Evolutionary conservation across 2,329 filamentous ascomycete genomes (phyloP), one percentile per base, ranked within the genome.

Genomic region (Colletotrichum sp.): DNA sequence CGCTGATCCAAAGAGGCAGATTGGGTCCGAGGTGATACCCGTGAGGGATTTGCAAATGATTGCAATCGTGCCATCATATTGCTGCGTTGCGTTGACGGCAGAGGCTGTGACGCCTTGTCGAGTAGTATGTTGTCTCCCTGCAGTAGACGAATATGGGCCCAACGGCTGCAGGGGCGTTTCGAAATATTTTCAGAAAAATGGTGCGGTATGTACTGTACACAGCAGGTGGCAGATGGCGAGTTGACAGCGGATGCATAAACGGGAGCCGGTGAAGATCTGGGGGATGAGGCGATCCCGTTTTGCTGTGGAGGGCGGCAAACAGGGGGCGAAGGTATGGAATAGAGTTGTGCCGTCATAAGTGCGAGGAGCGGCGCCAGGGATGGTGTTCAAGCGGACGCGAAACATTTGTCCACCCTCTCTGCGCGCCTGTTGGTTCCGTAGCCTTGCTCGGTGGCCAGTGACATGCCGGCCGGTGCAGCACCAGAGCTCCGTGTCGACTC

Each of bases 201-300:
- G 64, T 28, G 56, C 26, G 48, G 43, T 30, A 60, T 32, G 32
- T 36, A 52, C 34, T 43, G 55, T 26, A 30, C 61, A 32, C 43
- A 32, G 34, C 34, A 52, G n/a, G 61, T 38, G 28, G 30, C 24
- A 30, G 58, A n/a, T 30, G 32, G 34, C 58, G 13, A 68, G n/a
- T 66, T 38, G 28, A 21, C 43, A 21, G 43, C 43, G 43, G 43
- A 58, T 64, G 73, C 72, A 71, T 67, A 73, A 58, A 68, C 64
- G 38, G 64, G 70, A 5, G 48, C 38, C 26, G 12, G 61, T 60
- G 73, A 34, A 73, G 64, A 76, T 73, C 70, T 69, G 73, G 73
- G 70, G 73, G 70, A 73, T 73, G 73, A 73, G 66, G 73, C 70
- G 61, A 76, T 73, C 43, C 73, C 70, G 56, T 61, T 70, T 62